Base-by-base conservation (phyloP, 768 basidiomycete species). In the Suillus hirtellus region DNA sequence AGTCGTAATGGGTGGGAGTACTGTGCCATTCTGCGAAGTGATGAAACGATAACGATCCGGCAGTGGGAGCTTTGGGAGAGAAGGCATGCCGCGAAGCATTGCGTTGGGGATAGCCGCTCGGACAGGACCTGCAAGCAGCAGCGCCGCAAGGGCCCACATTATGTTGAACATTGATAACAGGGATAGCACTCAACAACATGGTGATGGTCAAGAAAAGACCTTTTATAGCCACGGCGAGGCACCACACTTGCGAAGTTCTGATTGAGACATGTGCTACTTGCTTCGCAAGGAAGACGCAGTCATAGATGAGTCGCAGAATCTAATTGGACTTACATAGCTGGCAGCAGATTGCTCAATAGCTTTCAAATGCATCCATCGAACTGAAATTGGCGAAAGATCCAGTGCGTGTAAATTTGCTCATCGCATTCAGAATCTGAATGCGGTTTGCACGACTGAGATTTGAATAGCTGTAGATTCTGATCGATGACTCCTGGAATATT, bases 1-100 rank as follows among this genome's bases (percentile, higher is more conserved):
- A 2, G 73, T 76, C 3, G 64, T 65, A 59, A 72, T 59, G 6
- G 73, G 58, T 6, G 76, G 75, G 10, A 70, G 64, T 15, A 47
- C 59, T 15, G 72, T 70, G 15, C 72, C 76, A n/a, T 74, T 70
- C 17, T 61, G 67, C 50, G 66, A 67, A 2, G 50, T 65, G 38
- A 70, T 43, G 0, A 50, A 11, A 47, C 55, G 24, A 24, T 24
- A 24, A 24, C 24, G 66, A 10, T 68, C 65, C 8, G 60, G 56
- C 14, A 62, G 53, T 12, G 65, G 17, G 60, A 73, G 19, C n/a
- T 10, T 35, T 24, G 70, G 66, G 27, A 75, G 55, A 34, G 40
- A 11, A 34, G 66, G 67, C 46, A 46, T 62, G 7, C 66, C 68
- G 11, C 67, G 72, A 2, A 68, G 62, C 66, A 75, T 68, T 38